phyloP scores from a whole-genome alignment of 176 grass and related monocot species.

The Triticum timopheevii region DNA sequence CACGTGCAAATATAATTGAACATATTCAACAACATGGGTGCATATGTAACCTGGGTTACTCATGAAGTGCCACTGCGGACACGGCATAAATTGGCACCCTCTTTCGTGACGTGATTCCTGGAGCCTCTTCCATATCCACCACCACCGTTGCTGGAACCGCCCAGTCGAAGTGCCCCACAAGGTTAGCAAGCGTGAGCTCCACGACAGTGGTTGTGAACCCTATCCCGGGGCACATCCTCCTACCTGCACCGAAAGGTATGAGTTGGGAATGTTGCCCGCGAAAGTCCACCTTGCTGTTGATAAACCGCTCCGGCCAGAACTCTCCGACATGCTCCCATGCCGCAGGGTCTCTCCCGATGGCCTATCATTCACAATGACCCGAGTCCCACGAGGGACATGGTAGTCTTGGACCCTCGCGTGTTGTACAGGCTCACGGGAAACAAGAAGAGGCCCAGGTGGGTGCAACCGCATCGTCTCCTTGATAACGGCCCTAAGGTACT shows the following conservation, averaged over 20 bases:
- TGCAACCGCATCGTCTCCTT: slow-evolving; percentile 30
- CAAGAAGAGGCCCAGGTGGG: background rate
- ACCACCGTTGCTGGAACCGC: background rate
- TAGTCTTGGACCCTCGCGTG: background rate
- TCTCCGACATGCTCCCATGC: background rate
- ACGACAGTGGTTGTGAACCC: background rate
- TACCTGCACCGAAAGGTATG: slow-evolving; percentile 33
- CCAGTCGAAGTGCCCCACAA: background rate
- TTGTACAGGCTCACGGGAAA: background rate
- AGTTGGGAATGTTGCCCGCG: slow-evolving; percentile 17
- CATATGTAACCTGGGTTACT: background rate
- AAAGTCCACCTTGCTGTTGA: background rate
- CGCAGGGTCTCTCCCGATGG: background rate
- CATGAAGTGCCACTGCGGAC: background rate
- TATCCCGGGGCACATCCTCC: slow-evolving; percentile 30
- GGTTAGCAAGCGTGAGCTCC: background rate
- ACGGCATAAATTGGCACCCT: background rate
- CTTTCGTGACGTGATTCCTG: background rate
- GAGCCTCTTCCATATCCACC: background rate
- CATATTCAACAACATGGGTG: background rate
- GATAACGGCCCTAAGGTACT: slow-evolving; percentile 12
- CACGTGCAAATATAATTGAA: background rate
- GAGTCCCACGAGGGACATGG: background rate
- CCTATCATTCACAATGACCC: background rate
- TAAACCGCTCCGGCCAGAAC: background rate